Conservation (phyloP, 78 protist genomes). For the Isochrysis galbana region DNA sequence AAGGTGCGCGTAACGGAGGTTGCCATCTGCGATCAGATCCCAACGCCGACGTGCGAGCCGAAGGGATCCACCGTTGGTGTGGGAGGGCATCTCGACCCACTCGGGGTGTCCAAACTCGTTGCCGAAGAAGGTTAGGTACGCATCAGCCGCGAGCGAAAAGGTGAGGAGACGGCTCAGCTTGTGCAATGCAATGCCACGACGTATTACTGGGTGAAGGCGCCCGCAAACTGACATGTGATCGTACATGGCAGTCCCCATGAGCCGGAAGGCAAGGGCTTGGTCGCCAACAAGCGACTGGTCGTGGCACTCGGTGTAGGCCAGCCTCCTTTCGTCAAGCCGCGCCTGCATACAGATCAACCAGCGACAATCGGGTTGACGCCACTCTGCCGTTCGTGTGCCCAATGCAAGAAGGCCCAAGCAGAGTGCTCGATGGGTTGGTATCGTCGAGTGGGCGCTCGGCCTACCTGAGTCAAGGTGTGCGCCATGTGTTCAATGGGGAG, state of each 20-base stretch:
- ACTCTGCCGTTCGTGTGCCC: neutral
- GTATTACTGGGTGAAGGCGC: neutral
- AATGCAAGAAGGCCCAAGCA: neutral
- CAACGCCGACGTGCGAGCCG: constrained; percentile 62
- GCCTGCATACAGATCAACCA: too few relatives aligned
- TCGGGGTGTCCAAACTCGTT: constrained; percentile 99
- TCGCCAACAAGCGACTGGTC: constrained; percentile 96
- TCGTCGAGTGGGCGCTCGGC: too few relatives aligned
- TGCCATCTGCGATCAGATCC: constrained; percentile 35
- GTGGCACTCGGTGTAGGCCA: constrained; percentile 91
- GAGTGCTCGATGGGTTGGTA: neutral
- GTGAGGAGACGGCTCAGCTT: constrained; percentile 71
- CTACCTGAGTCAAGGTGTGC: neutral
- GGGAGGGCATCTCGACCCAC: constrained; percentile 98
- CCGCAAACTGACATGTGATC: constrained; percentile 66
- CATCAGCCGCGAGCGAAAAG: constrained; percentile 88
- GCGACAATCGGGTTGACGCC: neutral
- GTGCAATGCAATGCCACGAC: constrained; percentile 93
- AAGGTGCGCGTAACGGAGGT: constrained; percentile 45
- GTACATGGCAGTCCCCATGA: constrained; percentile 93
- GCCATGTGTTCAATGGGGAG: neutral
- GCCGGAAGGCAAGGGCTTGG: constrained; percentile 95
- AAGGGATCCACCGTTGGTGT: constrained; percentile 69
- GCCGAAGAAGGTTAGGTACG: constrained; percentile 94
- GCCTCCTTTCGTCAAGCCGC: constrained; percentile 67